A percentile compares a stretch with the other conserved stretches of the same genome.
Evolutionary conservation across 164 flowering plant species (phyloP).

Genomic region (Vitis rupestris): DNA sequence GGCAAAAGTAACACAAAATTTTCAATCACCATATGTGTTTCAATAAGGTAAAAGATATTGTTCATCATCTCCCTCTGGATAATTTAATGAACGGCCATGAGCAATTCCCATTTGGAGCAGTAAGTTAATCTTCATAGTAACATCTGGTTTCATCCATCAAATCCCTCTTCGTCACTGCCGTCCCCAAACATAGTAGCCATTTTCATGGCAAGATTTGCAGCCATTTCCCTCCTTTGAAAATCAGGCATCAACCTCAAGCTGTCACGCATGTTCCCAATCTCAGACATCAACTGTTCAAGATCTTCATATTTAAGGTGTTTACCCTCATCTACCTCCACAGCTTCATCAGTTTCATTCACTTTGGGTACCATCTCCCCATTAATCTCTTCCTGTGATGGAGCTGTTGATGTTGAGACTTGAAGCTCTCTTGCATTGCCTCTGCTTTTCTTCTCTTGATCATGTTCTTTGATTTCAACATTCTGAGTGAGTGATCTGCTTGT

Average conservation of each 20-base stretch:
- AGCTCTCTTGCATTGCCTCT: conserved; percentile 7
- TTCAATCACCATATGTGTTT: not conserved
- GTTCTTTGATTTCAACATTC: conserved; percentile 11
- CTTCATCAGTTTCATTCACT: conserved; percentile 19
- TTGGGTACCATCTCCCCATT: conserved; percentile 13
- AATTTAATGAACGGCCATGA: not conserved
- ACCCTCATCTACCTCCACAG: conserved; percentile 28
- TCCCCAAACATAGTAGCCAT: conserved; percentile 96
- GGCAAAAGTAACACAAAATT: not conserved
- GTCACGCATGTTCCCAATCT: conserved; percentile 73
- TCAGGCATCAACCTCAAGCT: conserved; percentile 88
- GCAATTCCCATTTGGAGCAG: too few species aligned
- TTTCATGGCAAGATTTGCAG: conserved; percentile 88
- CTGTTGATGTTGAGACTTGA: conserved; percentile 33
- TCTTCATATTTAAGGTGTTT: conserved; percentile 53
- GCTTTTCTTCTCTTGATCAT: conserved; percentile 15
- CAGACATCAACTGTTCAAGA: conserved; percentile 83
- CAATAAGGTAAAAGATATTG: not conserved
- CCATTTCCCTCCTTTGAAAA: conserved; percentile 90
- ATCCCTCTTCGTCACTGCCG: conserved; percentile 46
- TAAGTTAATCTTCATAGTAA: not conserved
- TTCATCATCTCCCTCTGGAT: not conserved
- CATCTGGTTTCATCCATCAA: conserved; percentile 7
- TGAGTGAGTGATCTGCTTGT: conserved; percentile 11
- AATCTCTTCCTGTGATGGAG: conserved; percentile 22